These are phyloP conservation scores for Amylostereum areolatum DNA, from an alignment of 1,284 basidiomycete genomes.

Conservation along the genomic window DNA sequence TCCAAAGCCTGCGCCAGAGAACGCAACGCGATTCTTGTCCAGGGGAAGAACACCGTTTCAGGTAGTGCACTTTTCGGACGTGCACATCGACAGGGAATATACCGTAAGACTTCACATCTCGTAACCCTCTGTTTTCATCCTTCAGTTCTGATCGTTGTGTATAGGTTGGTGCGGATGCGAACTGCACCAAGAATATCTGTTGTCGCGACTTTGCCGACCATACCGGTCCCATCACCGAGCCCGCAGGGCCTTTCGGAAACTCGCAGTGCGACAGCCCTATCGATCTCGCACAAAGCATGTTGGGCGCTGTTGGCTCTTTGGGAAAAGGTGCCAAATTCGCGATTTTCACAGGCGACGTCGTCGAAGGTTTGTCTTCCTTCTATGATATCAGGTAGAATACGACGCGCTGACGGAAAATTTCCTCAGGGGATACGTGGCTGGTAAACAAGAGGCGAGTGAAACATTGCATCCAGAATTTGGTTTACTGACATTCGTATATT, in stretches of 20 bases:
- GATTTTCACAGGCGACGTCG: slow-evolving; percentile 58
- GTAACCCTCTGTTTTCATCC: neutral
- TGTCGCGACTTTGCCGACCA: slow-evolving; percentile 44
- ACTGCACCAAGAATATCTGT: slow-evolving; percentile 55
- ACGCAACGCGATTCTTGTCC: slow-evolving; percentile 29
- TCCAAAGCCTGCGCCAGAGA: slow-evolving; percentile 32
- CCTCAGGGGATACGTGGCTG: slow-evolving; percentile 39
- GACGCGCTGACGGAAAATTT: neutral
- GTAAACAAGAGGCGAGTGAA: slow-evolving; percentile 33
- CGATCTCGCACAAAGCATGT: slow-evolving; percentile 42
- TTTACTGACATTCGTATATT: slow-evolving; percentile 1
- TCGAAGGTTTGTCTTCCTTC: slow-evolving; percentile 38
- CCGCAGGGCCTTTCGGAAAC: slow-evolving; percentile 42
- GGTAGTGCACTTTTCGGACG: slow-evolving; percentile 48
- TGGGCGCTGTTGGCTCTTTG: slow-evolving; percentile 32
- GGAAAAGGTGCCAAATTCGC: slow-evolving; percentile 38
- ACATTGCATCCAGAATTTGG: neutral
- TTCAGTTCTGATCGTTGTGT: neutral
- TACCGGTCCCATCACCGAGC: slow-evolving; percentile 26
- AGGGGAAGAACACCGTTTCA: slow-evolving; percentile 38
- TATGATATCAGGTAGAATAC: neutral
- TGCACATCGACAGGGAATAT: slow-evolving; percentile 48
- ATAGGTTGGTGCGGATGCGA: slow-evolving; percentile 42
- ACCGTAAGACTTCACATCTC: slow-evolving; percentile 25
- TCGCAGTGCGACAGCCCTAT: slow-evolving; percentile 43